phyloP scores from a whole-genome alignment of 2,329 filamentous ascomycete species.

The Talaromyces sp. region DNA sequence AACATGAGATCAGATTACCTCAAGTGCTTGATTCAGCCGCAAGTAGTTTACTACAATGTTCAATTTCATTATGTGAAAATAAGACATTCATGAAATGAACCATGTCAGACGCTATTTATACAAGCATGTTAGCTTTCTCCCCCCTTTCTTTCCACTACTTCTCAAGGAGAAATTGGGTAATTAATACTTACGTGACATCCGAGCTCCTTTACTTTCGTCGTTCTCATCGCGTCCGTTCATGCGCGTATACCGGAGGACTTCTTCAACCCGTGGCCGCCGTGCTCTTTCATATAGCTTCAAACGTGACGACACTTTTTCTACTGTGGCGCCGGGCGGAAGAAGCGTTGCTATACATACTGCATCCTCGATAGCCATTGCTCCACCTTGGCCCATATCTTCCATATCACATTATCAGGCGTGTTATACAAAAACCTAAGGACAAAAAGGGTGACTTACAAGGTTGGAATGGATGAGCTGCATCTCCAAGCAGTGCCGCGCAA shows the following conservation, averaged over 20 bases:
- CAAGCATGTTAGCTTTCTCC: too few relatives aligned
- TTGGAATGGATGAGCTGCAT: slow-evolving; percentile 64
- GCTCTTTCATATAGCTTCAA: slow-evolving; percentile 10
- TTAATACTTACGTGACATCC: background rate
- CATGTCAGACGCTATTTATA: too few relatives aligned
- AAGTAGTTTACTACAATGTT: too few relatives aligned
- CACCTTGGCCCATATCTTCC: slow-evolving; percentile 27
- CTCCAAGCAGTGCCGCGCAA: slow-evolving; percentile 55
- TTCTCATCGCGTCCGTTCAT: slow-evolving; percentile 21
- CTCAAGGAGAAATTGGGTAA: too few relatives aligned
- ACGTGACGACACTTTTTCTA: slow-evolving; percentile 14
- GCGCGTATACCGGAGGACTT: slow-evolving; percentile 17
- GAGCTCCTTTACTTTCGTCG: slow-evolving; percentile 6
- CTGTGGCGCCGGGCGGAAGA: slow-evolving; percentile 17
- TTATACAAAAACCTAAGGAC: background rate
- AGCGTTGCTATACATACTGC: slow-evolving; percentile 24
- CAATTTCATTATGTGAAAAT: too few relatives aligned
- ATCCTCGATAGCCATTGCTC: slow-evolving; percentile 30
- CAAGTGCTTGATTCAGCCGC: too few relatives aligned
- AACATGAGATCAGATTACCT: too few relatives aligned
- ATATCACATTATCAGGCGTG: background rate
- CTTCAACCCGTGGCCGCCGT: slow-evolving; percentile 19
- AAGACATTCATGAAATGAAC: too few relatives aligned
- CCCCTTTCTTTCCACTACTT: too few relatives aligned
- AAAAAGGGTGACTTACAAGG: slow-evolving; percentile 31